Conservation (phyloP, 768 basidiomycete species). For the Daedaleopsis sinensis region DNA sequence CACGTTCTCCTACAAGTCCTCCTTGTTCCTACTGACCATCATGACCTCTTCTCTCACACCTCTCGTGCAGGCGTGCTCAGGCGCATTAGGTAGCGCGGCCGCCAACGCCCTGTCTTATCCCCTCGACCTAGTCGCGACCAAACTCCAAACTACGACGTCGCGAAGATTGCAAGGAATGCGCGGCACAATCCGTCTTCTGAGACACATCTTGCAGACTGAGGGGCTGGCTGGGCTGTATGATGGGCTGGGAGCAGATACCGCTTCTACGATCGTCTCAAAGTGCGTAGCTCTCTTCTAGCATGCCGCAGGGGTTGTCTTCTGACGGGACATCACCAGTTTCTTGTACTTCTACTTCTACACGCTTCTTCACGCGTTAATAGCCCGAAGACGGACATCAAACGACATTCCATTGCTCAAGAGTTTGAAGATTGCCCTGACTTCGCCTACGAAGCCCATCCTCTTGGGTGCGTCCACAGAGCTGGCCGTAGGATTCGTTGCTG, state of each 20-base stretch:
- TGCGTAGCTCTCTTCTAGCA: conserved; percentile 29
- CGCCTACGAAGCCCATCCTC: conserved; percentile 23
- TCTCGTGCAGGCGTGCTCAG: conserved; percentile 59
- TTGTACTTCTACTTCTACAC: conserved; percentile 64
- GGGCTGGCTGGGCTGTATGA: conserved; percentile 52
- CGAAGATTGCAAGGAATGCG: conserved; percentile 33
- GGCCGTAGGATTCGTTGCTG: conserved; percentile 56
- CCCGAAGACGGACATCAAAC: conserved; percentile 31
- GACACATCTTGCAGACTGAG: conserved; percentile 39
- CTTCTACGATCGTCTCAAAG: conserved; percentile 58
- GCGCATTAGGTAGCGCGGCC: conserved; percentile 56
- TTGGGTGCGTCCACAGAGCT: conserved; percentile 50
- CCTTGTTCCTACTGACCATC: background rate
- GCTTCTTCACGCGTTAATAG: conserved; percentile 46
- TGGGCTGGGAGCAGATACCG: conserved; percentile 54
- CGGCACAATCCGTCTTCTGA: conserved; percentile 36
- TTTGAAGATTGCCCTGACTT: conserved; percentile 9
- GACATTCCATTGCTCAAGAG: background rate
- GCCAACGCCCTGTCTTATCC: conserved; percentile 59
- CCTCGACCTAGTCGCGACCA: conserved; percentile 58
- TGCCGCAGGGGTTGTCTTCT: background rate
- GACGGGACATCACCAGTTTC: conserved; percentile 42
- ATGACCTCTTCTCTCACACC: conserved; percentile 67
- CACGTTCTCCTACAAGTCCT: background rate
- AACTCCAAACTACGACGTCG: conserved; percentile 37